Evolutionary conservation across 2,329 filamentous ascomycete species (phyloP).

Genomic region (Elsinoe necatrix): DNA sequence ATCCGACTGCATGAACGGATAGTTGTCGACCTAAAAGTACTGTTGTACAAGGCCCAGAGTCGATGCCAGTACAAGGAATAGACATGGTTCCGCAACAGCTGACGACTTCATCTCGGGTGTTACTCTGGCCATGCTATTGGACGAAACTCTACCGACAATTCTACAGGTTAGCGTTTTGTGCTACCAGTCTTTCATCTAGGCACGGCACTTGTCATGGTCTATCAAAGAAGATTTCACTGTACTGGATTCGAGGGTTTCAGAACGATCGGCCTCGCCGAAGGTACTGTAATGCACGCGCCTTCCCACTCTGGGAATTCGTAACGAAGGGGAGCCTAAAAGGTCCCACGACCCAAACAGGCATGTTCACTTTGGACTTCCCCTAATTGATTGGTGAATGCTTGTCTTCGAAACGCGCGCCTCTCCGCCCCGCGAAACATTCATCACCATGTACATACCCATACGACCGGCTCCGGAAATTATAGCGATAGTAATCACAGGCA

Average conservation of each 20-base stretch:
- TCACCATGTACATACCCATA: constrained; percentile 11
- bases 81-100: neutral
- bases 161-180: neutral
- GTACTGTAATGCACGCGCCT: neutral
- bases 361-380: constrained; percentile 4
- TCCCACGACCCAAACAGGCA: constrained; percentile 9
- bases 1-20: neutral
- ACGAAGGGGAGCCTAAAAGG: constrained; percentile 11
- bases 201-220: constrained; percentile 10
- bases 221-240: constrained; percentile 12
- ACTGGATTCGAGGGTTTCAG: constrained; percentile 16
- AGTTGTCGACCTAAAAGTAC: neutral
- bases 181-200: neutral
- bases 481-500: constrained; percentile 8
- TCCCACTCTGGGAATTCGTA: constrained; percentile 12
- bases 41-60: neutral
- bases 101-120: neutral
- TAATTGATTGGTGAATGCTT: constrained; percentile 8
- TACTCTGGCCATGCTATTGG: neutral
- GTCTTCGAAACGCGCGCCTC: constrained; percentile 10
- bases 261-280: constrained; percentile 14
- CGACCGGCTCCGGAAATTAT: constrained; percentile 11
- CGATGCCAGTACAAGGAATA: neutral
- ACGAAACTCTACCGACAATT: neutral
- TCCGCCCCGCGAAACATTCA: constrained; percentile 1